A percentile compares a stretch with the other conserved stretches of the same genome.
Evolutionary conservation across 164 flowering plant species (phyloP).

Genomic region (Chloranthus sessilifolius): DNA sequence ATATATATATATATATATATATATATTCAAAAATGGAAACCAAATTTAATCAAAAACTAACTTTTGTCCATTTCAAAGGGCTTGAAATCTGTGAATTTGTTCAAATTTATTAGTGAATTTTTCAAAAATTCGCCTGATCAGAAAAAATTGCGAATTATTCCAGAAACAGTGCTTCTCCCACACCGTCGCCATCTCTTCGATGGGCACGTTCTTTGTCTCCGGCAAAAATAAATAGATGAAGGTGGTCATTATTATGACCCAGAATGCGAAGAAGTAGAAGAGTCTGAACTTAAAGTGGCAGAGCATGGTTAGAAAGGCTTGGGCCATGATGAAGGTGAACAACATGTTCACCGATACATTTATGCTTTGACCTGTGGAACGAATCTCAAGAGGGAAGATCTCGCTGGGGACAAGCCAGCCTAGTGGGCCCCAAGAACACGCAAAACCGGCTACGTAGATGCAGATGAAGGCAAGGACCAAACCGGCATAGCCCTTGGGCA

Average conservation of each 20-base stretch:
- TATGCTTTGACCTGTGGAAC: slow-evolving; percentile 29
- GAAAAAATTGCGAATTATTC: no score
- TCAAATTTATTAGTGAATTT: no score
- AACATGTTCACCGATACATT: slow-evolving; percentile 27
- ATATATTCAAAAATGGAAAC: no score
- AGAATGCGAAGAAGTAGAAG: slow-evolving; percentile 25
- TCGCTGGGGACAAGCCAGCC: slow-evolving; percentile 33
- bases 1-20: no score
- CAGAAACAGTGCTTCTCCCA: slow-evolving; percentile 29
- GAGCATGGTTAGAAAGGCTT: slow-evolving; percentile 22
- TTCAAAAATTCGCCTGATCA: no score
- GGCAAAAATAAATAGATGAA: slow-evolving; percentile 25
- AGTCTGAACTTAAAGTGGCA: slow-evolving; percentile 26
- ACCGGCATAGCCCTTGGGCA: slow-evolving; percentile 12
- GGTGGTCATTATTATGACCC: slow-evolving; percentile 16
- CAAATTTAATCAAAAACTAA: no score
- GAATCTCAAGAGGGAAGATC: slow-evolving; percentile 28
- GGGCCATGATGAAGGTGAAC: slow-evolving; percentile 25
- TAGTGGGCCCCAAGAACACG: slow-evolving; percentile 32
- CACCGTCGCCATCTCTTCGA: slow-evolving; percentile 23
- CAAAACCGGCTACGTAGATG: slow-evolving; percentile 24
- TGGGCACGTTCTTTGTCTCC: slow-evolving; percentile 25
- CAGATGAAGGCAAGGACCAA: slow-evolving; percentile 18
- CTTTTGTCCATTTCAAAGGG: no score
- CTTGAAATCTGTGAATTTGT: no score